Conservation (phyloP, 2,329 filamentous ascomycete genomes). For the Ceratocystis destructans region DNA sequence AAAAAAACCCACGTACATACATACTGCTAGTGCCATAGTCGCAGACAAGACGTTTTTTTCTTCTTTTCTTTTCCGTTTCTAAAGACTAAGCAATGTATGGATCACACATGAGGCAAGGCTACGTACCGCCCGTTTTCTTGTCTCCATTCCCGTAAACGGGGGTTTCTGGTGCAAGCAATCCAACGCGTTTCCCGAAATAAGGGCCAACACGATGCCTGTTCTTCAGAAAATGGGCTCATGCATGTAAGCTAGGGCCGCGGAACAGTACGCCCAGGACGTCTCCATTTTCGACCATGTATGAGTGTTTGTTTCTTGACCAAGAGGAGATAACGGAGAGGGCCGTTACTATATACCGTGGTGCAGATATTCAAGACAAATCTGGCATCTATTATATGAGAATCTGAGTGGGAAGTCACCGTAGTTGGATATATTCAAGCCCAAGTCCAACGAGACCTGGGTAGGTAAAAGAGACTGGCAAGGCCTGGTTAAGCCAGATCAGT, state of each 20-base stretch:
- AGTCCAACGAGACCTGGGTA: neutral
- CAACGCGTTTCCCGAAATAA: neutral
- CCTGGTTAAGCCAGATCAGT: neutral
- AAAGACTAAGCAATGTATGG: too few relatives aligned
- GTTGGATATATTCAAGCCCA: neutral
- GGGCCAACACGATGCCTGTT: neutral
- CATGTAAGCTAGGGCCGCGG: neutral
- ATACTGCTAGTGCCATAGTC: too few relatives aligned
- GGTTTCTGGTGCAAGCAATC: neutral
- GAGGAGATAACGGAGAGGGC: neutral
- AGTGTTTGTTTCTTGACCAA: neutral
- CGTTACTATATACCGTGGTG: too few relatives aligned
- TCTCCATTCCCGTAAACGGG: too few relatives aligned
- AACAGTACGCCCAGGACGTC: neutral
- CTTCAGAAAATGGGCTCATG: neutral
- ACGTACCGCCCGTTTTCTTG: too few relatives aligned
- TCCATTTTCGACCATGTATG: neutral
- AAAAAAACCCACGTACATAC: too few relatives aligned
- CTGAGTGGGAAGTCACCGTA: neutral
- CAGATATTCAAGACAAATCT: too few relatives aligned
- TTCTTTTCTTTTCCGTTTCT: too few relatives aligned
- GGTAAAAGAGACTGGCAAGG: neutral
- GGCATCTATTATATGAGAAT: neutral
- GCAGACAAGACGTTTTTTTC: too few relatives aligned
- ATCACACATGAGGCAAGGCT: too few relatives aligned